phyloP scores from a whole-genome alignment of 2,329 filamentous ascomycete genomes.

The Colletotrichum kahawae region DNA sequence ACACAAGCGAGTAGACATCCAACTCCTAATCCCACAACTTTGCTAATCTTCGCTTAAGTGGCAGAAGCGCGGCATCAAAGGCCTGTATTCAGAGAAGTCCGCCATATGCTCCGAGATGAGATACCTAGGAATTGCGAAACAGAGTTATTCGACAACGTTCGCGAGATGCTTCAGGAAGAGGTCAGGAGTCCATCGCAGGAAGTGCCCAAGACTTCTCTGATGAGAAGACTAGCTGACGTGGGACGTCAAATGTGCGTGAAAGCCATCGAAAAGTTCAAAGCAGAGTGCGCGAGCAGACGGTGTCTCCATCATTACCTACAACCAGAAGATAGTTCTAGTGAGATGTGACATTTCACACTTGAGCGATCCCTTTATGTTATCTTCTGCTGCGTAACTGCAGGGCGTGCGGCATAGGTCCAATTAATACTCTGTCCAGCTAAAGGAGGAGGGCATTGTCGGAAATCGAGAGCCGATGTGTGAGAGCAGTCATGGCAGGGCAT shows the following conservation, averaged over 20 bases:
- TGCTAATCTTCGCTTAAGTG: not conserved
- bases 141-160: not conserved
- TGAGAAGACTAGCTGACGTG: not conserved
- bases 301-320: not conserved
- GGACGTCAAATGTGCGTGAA: not conserved
- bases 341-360: not conserved
- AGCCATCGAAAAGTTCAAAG: not conserved
- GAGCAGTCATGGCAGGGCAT: not conserved
- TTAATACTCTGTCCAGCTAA: not conserved
- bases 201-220: not conserved
- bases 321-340: not conserved
- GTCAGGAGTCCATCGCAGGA: not conserved
- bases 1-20: not conserved
- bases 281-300: not conserved
- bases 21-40: not conserved
- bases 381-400: not conserved
- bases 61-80: not conserved
- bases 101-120: not conserved
- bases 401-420: not conserved
- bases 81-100: not conserved
- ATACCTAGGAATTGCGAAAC: not conserved
- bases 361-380: not conserved
- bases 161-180: not conserved
- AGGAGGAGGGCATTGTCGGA: not conserved
- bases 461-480: not conserved